phyloP scores from a whole-genome alignment of 345 rosid species.

The Pistacia integerrima region DNA sequence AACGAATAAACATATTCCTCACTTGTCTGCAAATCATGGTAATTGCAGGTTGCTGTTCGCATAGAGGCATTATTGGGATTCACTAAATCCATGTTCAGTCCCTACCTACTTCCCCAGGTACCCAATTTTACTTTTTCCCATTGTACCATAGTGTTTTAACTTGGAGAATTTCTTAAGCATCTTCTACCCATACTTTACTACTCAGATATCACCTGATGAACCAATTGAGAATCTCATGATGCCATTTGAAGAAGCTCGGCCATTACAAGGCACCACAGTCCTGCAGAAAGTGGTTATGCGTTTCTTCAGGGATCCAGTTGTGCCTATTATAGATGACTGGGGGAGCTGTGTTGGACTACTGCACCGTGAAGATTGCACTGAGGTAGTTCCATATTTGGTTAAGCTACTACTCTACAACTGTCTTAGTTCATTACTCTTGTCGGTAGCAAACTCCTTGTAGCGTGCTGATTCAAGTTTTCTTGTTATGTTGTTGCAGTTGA shows the following conservation, averaged over 20 bases:
- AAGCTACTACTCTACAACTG: background rate
- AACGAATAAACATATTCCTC: background rate
- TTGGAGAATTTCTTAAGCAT: background rate
- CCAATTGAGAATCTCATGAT: constrained; percentile 69
- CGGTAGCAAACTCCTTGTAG: too few species aligned
- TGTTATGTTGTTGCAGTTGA: constrained; percentile 44
- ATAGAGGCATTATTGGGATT: constrained; percentile 65
- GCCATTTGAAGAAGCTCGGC: constrained; percentile 56
- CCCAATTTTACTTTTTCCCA: constrained; percentile 1
- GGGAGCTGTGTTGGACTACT: constrained; percentile 70
- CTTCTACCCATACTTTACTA: constrained; percentile 7
- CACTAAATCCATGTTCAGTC: constrained; percentile 55
- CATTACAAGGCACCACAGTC: constrained; percentile 47
- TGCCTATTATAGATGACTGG: constrained; percentile 69
- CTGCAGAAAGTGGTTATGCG: constrained; percentile 61
- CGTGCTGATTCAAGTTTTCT: too few species aligned
- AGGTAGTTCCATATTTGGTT: constrained; percentile 36
- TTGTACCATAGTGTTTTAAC: background rate
- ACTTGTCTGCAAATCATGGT: background rate
- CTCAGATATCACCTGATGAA: constrained; percentile 53
- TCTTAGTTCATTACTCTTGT: background rate
- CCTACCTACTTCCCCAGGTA: constrained; percentile 63
- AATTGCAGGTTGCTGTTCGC: constrained; percentile 58
- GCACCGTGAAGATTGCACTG: constrained; percentile 73
- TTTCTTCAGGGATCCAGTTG: constrained; percentile 57